These are phyloP conservation scores for Rasamsonia emersonii DNA, from an alignment of 2,329 filamentous ascomycete genomes.

Conservation along the genomic window DNA sequence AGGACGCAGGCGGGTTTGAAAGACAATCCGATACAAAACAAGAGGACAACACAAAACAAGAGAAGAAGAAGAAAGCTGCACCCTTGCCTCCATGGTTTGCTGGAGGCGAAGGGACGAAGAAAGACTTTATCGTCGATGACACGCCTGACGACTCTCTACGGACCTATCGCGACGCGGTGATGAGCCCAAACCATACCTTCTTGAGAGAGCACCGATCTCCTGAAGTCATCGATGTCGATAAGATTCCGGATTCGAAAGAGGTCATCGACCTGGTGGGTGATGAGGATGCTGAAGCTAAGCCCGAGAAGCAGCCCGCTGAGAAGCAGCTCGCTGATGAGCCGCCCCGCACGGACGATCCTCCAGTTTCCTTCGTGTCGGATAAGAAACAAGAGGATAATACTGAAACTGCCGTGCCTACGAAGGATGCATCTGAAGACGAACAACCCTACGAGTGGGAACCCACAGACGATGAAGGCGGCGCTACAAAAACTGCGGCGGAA, in stretches of 20 bases:
- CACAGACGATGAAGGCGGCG: conserved; percentile 12
- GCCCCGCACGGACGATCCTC: not conserved
- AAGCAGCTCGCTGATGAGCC: conserved; percentile 2
- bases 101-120: conserved; percentile 22
- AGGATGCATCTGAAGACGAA: conserved; percentile 16
- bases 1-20: conserved; percentile 57
- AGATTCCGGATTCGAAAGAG: conserved; percentile 17
- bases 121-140: conserved; percentile 23
- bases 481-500: conserved; percentile 4
- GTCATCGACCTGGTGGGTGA: conserved; percentile 25
- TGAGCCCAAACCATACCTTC: conserved; percentile 18
- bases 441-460: conserved; percentile 10
- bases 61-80: conserved; percentile 21
- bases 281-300: conserved; percentile 8
- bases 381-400: not conserved
- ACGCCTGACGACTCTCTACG: conserved; percentile 15
- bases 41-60: too few species aligned
- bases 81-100: conserved; percentile 41
- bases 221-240: conserved; percentile 34
- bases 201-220: conserved; percentile 23
- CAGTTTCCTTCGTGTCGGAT: not conserved
- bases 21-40: conserved; percentile 31
- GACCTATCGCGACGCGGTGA: conserved; percentile 13
- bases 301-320: not conserved
- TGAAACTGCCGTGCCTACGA: too few species aligned